Conservation (phyloP, 148 eudicot genomes). For the Polygonum aviculare region DNA sequence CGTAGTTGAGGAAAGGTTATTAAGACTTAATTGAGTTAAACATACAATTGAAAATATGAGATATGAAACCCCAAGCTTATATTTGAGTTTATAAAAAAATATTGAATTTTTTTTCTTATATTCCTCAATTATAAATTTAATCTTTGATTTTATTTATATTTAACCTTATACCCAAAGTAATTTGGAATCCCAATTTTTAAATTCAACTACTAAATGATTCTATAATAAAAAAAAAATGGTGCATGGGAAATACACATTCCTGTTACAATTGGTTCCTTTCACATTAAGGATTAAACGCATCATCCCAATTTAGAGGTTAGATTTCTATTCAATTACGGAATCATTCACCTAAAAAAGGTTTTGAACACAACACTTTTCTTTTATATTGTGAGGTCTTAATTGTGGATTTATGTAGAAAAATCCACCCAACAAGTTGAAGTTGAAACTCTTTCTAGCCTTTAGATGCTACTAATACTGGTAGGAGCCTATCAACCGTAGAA, state of each 20-base stretch:
- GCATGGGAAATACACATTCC: background rate
- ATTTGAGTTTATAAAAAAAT: too few species aligned
- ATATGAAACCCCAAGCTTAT: too few species aligned
- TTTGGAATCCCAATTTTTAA: too few species aligned
- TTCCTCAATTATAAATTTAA: too few species aligned
- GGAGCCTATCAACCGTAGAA: background rate
- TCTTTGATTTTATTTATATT: too few species aligned
- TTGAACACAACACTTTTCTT: background rate
- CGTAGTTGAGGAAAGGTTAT: too few species aligned
- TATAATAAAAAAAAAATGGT: background rate
- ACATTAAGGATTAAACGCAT: background rate
- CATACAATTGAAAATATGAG: too few species aligned
- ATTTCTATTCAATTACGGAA: constrained; percentile 2
- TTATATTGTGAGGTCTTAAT: background rate
- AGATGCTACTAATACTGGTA: background rate
- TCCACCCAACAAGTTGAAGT: constrained; percentile 3
- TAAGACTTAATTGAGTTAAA: too few species aligned
- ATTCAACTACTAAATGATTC: background rate
- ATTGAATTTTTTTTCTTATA: too few species aligned
- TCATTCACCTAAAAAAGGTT: constrained; percentile 7
- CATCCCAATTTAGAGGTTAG: background rate
- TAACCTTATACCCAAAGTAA: too few species aligned
- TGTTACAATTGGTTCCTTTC: background rate
- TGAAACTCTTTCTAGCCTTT: background rate
- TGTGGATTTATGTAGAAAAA: constrained; percentile 9